phyloP scores from a whole-genome alignment of 1,284 basidiomycete species.

The Ceratobasidium sp. region DNA sequence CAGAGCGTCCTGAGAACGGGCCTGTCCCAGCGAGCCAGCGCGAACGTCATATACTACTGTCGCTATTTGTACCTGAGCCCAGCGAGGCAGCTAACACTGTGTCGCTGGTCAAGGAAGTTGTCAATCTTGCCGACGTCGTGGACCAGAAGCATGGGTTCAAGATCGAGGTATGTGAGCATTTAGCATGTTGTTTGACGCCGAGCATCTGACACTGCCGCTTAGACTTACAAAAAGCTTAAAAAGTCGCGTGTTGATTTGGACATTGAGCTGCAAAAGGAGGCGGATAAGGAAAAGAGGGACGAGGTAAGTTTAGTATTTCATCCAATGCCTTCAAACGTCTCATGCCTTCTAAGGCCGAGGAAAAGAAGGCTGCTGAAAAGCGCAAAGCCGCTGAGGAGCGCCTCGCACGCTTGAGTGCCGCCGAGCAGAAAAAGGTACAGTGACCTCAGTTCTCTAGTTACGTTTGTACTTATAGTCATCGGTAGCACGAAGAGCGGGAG shows the following conservation, averaged over 20 bases:
- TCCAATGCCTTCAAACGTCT: background rate
- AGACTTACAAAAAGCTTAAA: conserved; percentile 79
- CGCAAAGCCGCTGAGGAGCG: conserved; percentile 80
- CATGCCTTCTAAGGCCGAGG: conserved; percentile 62
- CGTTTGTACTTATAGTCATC: background rate
- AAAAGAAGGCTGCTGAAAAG: conserved; percentile 79
- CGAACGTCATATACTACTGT: conserved; percentile 80
- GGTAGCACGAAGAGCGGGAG: conserved; percentile 43
- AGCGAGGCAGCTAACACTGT: conserved; percentile 67
- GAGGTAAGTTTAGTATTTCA: conserved; percentile 63
- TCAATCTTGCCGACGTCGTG: conserved; percentile 80
- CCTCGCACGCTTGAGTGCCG: conserved; percentile 78
- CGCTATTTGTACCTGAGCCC: conserved; percentile 70
- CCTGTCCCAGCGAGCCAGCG: conserved; percentile 66
- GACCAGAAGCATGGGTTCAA: conserved; percentile 69
- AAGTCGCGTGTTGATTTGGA: conserved; percentile 79
- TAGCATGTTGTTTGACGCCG: background rate
- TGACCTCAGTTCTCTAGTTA: background rate
- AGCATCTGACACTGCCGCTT: background rate
- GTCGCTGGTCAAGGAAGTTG: conserved; percentile 75
- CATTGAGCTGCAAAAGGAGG: conserved; percentile 75
- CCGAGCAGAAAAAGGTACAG: conserved; percentile 83
- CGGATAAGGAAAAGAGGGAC: conserved; percentile 77
- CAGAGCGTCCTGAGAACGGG: conserved; percentile 69
- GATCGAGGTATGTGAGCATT: conserved; percentile 67